Percentiles rank a stretch among this genome's conserved stretches.
Evolutionary conservation across 139 green algal species (phyloP).

Genomic region (Marvania coccoides): DNA sequence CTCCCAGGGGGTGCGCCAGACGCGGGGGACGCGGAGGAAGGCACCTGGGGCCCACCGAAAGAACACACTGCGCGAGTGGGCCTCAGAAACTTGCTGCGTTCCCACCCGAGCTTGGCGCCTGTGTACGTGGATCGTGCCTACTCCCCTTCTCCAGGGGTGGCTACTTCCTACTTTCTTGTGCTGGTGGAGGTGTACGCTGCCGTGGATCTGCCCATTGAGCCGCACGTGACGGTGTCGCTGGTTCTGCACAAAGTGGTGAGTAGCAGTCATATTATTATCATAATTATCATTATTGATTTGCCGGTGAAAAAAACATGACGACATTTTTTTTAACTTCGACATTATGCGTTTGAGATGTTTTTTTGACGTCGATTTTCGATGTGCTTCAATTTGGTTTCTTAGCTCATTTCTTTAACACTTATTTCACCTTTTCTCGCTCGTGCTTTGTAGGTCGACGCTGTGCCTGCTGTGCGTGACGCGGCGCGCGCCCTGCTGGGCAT

Average conservation of each 20-base stretch:
- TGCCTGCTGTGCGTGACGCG: conserved; percentile 65
- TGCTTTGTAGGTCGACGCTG: too few relatives aligned
- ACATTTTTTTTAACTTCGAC: too few relatives aligned
- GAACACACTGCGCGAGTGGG: conserved; percentile 30
- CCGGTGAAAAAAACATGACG: too few relatives aligned
- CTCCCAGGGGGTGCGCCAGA: background rate
- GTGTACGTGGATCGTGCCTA: conserved; percentile 73
- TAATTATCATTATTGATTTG: too few relatives aligned
- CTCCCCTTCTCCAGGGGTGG: conserved; percentile 33
- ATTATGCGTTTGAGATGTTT: too few relatives aligned
- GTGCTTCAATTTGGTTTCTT: too few relatives aligned
- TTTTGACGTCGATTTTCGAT: too few relatives aligned
- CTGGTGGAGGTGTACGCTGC: conserved; percentile 6
- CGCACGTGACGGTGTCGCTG: conserved; percentile 71
- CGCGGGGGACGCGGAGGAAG: background rate
- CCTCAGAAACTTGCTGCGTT: conserved; percentile 50
- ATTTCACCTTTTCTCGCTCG: too few relatives aligned
- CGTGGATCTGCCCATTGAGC: conserved; percentile 32
- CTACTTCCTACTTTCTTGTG: conserved; percentile 65
- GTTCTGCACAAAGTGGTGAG: conserved; percentile 94
- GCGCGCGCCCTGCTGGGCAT: conserved; percentile 73
- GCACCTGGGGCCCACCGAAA: conserved; percentile 26
- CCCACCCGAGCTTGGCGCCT: conserved; percentile 48
- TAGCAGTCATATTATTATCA: too few relatives aligned
- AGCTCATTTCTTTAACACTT: too few relatives aligned